A percentile compares a stretch with the other conserved stretches of the same genome.
These are phyloP conservation scores for Curvularia hawaiiensis DNA, from an alignment of 2,329 filamentous ascomycete genomes.

Conservation along the genomic window DNA sequence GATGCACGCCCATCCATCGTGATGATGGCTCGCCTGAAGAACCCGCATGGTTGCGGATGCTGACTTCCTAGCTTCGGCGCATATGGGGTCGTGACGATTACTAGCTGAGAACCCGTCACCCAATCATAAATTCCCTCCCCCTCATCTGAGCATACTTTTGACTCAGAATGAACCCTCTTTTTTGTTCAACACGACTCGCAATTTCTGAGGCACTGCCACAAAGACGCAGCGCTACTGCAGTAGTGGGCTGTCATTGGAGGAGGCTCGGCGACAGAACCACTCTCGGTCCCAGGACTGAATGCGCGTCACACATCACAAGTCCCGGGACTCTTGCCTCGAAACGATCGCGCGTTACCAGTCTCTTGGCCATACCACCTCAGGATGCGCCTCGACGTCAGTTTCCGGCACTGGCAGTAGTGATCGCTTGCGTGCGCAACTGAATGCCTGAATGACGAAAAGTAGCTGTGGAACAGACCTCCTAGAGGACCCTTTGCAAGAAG, in stretches of 20 bases:
- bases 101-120: conserved; percentile 6
- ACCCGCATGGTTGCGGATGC: conserved; percentile 5
- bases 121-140: conserved; percentile 9
- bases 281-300: conserved; percentile 6
- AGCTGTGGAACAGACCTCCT: not conserved
- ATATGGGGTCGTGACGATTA: not conserved
- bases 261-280: not conserved
- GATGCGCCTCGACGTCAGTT: conserved; percentile 1
- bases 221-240: conserved; percentile 6
- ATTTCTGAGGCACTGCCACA: not conserved
- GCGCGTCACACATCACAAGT: conserved; percentile 4
- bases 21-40: conserved; percentile 1
- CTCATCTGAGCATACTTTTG: conserved; percentile 7
- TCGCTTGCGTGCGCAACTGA: not conserved
- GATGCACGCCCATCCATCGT: not conserved
- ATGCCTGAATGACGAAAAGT: not conserved
- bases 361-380: not conserved
- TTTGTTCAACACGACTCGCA: conserved; percentile 15
- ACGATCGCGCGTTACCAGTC: not conserved
- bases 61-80: conserved; percentile 6
- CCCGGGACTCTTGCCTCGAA: conserved; percentile 13
- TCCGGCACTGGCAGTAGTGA: not conserved
- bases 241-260: conserved; percentile 12
- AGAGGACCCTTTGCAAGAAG: not conserved
- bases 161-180: conserved; percentile 2